phyloP scores from a whole-genome alignment of 75 land plant species.

The Adiantum capillusveneris region DNA sequence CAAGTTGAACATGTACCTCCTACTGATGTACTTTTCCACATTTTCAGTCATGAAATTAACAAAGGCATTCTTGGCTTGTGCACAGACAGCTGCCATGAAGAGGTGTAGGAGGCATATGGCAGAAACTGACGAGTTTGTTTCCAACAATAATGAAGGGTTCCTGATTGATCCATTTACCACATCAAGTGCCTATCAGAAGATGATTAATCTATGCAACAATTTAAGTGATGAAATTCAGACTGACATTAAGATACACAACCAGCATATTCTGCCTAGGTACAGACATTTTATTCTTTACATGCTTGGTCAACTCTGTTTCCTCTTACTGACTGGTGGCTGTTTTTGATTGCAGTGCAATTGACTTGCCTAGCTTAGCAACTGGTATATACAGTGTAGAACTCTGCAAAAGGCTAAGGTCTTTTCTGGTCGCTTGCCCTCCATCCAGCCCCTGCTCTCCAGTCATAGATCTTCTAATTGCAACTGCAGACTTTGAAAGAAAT shows the following conservation, averaged over 20 bases:
- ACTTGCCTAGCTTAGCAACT: conserved; percentile 77
- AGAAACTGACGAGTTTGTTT: conserved; percentile 75
- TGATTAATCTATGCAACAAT: conserved; percentile 56
- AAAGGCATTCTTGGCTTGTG: no score
- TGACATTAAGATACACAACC: conserved; percentile 74
- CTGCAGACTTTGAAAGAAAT: conserved; percentile 80
- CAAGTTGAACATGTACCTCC: no score
- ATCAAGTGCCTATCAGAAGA: conserved; percentile 61
- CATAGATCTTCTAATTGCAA: conserved; percentile 64
- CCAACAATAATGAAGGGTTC: conserved; percentile 52
- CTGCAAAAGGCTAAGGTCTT: conserved; percentile 54
- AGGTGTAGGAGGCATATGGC: conserved; percentile 71
- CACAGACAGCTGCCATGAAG: conserved; percentile 63
- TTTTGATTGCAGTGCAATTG: conserved; percentile 61
- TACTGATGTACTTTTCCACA: no score
- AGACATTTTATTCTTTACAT: no score
- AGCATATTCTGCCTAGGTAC: conserved; percentile 82
- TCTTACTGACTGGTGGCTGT: no score
- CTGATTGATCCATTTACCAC: conserved; percentile 45
- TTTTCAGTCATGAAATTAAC: no score
- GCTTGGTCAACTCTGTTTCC: no score
- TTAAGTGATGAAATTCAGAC: conserved; percentile 61
- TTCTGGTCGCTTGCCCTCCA: conserved; percentile 86
- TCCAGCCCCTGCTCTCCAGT: conserved; percentile 71
- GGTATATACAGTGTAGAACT: conserved; percentile 74